phyloP scores from a whole-genome alignment of 1,284 basidiomycete species.

The Leccinum subrobustum region DNA sequence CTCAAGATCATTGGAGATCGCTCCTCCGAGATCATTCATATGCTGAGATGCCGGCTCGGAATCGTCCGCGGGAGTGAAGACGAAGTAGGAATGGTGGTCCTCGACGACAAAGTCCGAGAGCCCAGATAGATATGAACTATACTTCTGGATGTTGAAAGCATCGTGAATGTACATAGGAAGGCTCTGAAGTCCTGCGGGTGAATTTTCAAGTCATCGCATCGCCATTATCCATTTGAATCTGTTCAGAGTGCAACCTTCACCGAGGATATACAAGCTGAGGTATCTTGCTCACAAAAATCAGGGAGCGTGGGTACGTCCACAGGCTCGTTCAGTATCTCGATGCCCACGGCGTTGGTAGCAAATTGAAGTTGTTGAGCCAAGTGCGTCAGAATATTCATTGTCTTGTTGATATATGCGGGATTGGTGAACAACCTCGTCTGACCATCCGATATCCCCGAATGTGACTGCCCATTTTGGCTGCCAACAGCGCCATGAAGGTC shows the following conservation, averaged over 20 bases:
- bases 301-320: slow-evolving; percentile 44
- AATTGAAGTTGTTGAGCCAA: slow-evolving; percentile 54
- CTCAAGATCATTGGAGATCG: slow-evolving; percentile 42
- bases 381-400: slow-evolving; percentile 56
- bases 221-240: slow-evolving; percentile 25
- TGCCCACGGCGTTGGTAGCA: slow-evolving; percentile 75
- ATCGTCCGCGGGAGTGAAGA: slow-evolving; percentile 53
- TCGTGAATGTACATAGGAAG: slow-evolving; percentile 79
- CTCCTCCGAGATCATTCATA: slow-evolving; percentile 45
- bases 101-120: slow-evolving; percentile 71
- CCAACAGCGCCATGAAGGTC: too few relatives aligned
- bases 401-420: slow-evolving; percentile 53
- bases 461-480: slow-evolving; percentile 47
- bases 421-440: slow-evolving; percentile 54
- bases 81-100: slow-evolving; percentile 78
- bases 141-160: slow-evolving; percentile 63
- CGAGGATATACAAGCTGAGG: background rate
- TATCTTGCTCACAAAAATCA: slow-evolving; percentile 48
- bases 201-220: slow-evolving; percentile 19
- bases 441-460: slow-evolving; percentile 73
- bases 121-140: slow-evolving; percentile 51
- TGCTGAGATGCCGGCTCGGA: slow-evolving; percentile 49
- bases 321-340: slow-evolving; percentile 79
- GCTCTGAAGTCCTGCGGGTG: slow-evolving; percentile 20
- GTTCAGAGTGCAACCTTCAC: background rate